These are phyloP conservation scores for Ceratobasidium sp. DNA, from an alignment of 1,284 basidiomycete species.

Conservation along the genomic window DNA sequence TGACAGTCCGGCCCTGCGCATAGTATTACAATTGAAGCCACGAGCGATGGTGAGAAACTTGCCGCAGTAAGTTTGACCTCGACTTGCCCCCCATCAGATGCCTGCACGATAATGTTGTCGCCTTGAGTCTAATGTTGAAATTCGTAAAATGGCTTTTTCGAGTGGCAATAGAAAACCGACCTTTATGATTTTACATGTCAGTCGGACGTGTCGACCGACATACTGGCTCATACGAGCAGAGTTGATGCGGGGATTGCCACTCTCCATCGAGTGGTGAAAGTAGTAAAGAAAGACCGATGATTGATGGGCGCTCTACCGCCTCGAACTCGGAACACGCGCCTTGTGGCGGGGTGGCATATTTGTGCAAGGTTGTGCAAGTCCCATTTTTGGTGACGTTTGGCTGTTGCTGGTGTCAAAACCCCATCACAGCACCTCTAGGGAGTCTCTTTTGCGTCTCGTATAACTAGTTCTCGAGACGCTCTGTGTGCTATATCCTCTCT, in stretches of 20 bases:
- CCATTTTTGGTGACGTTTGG: conserved; percentile 35
- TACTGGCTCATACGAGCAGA: conserved; percentile 63
- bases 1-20: conserved; percentile 58
- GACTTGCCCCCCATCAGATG: conserved; percentile 75
- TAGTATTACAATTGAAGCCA: conserved; percentile 2
- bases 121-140: conserved; percentile 56
- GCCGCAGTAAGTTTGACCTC: conserved; percentile 61
- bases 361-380: conserved; percentile 18
- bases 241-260: conserved; percentile 68
- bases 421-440: conserved; percentile 25
- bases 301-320: conserved; percentile 7
- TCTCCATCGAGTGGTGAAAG: conserved; percentile 47
- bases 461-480: conserved; percentile 7
- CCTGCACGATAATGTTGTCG: conserved; percentile 66
- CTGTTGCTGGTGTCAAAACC: conserved; percentile 33
- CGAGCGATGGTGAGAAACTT: conserved; percentile 44
- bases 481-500: neutral
- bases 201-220: conserved; percentile 66
- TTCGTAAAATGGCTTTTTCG: neutral
- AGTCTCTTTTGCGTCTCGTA: conserved; percentile 30
- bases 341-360: conserved; percentile 30
- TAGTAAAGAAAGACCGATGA: conserved; percentile 36
- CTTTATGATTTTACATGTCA: conserved; percentile 72
- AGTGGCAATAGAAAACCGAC: conserved; percentile 52
- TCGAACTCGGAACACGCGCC: conserved; percentile 9